Percentiles rank a stretch among this genome's conserved stretches.
These are phyloP conservation scores for Plantago major DNA, from an alignment of 257 asterid genomes.

Conservation along the genomic window DNA sequence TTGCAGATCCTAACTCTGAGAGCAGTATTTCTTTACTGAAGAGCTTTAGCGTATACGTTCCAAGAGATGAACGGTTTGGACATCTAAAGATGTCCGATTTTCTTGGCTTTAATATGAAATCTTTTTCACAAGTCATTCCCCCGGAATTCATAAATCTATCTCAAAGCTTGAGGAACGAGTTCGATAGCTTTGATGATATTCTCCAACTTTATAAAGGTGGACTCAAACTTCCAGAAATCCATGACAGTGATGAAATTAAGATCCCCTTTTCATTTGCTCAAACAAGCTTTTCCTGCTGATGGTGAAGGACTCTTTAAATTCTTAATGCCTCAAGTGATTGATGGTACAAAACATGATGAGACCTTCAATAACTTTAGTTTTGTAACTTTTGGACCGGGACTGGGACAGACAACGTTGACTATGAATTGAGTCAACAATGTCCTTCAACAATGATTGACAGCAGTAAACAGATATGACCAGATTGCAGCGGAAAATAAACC, in stretches of 20 bases:
- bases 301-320: constrained; percentile 44
- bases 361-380: no score
- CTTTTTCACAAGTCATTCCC: constrained; percentile 43
- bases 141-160: constrained; percentile 43
- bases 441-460: no score
- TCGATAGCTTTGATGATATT: constrained; percentile 43
- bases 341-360: constrained; percentile 30
- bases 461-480: no score
- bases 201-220: constrained; percentile 44
- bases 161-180: constrained; percentile 39
- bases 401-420: no score
- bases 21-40: constrained; percentile 38
- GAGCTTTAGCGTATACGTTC: constrained; percentile 53
- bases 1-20: constrained; percentile 44
- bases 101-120: constrained; percentile 42
- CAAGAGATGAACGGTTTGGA: constrained; percentile 64
- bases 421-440: no score
- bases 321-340: constrained; percentile 53
- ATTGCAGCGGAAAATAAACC: no score
- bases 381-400: no score
- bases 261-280: constrained; percentile 39
- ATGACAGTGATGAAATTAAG: background rate
- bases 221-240: constrained; percentile 31
- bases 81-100: constrained; percentile 56
- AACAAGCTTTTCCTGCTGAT: constrained; percentile 38